Evolutionary conservation across 257 asterid species (phyloP), one percentile per base, ranked within the genome.

Genomic region (Haberlea rhodopensis): DNA sequence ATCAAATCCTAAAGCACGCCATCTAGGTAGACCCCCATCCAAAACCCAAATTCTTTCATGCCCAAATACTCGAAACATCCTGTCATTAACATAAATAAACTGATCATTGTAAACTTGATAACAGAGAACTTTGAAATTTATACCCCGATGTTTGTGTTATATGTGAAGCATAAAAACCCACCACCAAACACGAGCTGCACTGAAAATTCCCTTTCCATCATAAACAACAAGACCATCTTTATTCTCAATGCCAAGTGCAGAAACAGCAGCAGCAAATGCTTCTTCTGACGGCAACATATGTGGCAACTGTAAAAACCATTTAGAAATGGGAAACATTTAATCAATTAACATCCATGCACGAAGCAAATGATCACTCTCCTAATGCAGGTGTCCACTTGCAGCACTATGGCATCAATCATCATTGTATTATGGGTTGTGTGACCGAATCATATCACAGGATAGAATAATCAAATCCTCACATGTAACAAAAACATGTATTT

Each of bases 171-270:
- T 24, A 69, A 51, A 65, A 54, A 59, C 97, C 79, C 76, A 90
- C 99, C 99, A 94, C 99, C 99, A 94, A 73, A 94, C 99, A 72
- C 97, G 97, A 63, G 97, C 97, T 9, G 99, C 97, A 65, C 99
- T 87, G 79, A 94, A 94, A 61, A 94, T 83, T 67, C 99, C 99
- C 80, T 94, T 90, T 65, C 99, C 99, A 64, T 94, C 99, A 75
- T 94, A 94, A 48, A 94, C 97, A 74, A 94, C 89, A 65, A 94
- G 66, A 29, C 86, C 87, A 53, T 90, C 95, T 80, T 83, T 90
- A 79, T 94, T 94, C 70, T 87, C 96, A 31, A 94, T 83, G 64
- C 96, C 99, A 49, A 94, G 96, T 22, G 99, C 92, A 53, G 99
- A 94, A 72, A 81, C 96, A 74, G 96, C 99, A 71, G 97, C 99